phyloP scores from a whole-genome alignment of 257 asterid species.

The Leonotis leonurus region DNA sequence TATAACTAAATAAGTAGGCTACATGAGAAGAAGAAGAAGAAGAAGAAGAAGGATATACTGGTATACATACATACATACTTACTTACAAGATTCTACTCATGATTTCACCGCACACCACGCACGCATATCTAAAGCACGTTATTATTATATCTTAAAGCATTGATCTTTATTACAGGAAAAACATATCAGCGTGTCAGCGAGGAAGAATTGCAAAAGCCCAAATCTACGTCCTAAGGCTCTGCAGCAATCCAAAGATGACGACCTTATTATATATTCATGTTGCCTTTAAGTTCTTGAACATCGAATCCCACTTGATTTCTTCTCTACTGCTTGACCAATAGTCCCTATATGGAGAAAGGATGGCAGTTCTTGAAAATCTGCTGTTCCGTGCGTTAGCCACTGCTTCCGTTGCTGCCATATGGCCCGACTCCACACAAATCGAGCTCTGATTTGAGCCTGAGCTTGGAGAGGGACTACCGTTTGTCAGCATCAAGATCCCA shows the following conservation, averaged over 20 bases:
- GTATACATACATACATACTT: too few relatives aligned
- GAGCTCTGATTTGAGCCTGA: slow-evolving; percentile 21
- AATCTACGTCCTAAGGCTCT: slow-evolving; percentile 1
- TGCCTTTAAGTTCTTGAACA: slow-evolving; percentile 73
- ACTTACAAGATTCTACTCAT: not conserved
- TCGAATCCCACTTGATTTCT: slow-evolving; percentile 64
- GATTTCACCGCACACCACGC: not conserved
- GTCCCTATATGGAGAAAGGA: slow-evolving; percentile 23
- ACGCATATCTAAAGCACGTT: not conserved
- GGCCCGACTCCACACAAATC: slow-evolving; percentile 15
- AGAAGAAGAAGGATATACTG: too few relatives aligned
- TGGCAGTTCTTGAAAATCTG: slow-evolving; percentile 39
- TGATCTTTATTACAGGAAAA: slow-evolving; percentile 10
- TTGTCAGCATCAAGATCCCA: slow-evolving; percentile 39
- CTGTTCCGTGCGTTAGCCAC: slow-evolving; percentile 26
- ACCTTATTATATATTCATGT: slow-evolving; percentile 40
- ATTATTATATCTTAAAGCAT: not conserved
- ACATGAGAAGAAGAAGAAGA: too few relatives aligned
- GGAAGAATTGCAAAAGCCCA: not conserved
- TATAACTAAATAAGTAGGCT: too few relatives aligned
- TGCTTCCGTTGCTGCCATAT: not conserved
- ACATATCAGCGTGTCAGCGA: not conserved
- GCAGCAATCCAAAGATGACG: not conserved
- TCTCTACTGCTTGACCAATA: slow-evolving; percentile 35
- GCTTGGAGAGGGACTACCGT: slow-evolving; percentile 38